Base-by-base conservation (phyloP, 2,329 filamentous ascomycete genomes). In the Ploettnerulaceae sp. region DNA sequence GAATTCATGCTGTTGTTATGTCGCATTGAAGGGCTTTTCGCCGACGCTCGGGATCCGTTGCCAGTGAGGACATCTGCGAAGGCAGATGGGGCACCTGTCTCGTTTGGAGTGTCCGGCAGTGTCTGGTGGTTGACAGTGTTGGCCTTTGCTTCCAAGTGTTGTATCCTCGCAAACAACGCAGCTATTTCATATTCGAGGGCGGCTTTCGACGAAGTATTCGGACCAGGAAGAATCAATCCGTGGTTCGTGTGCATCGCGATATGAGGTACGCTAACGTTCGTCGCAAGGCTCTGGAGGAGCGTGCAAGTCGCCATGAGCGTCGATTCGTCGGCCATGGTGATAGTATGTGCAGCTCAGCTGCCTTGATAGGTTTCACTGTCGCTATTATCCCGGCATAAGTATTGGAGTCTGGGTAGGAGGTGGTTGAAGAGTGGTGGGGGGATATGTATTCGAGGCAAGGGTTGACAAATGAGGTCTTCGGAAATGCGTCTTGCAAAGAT, bases 61-160 rank as follows among this genome's bases (percentile, higher is more conserved):
- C 63, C 60, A n/a, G 64, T 64, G 7, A 68, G 64, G 51, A 74
- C 70, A 57, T 79, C 75, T 61, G 72, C 73, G 62, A 83, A 80
- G 34, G 82, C 73, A 56, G 81, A 84, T 55, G 81, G 84, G 61
- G 79, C 77, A 57, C 75, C 72, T 40, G 75, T 78, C 70, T 93
- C 88, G 65, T 84, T 89, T 37, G 89, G 88, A 7, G 88, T 93
- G 62, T 90, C 84, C 58, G 89, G 89, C 59, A 90, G 77, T 47
- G 69, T 68, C 42, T 75, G 74, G 53, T 75, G 71, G 55, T 75
- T 74, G 48, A 76, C 66, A 48, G 76, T 71, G 61, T 77, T 79
- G 55, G 86, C 84, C 69, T 84, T 84, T 58, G 81, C 80, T 72
- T 97, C 90, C 58, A 97, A 79, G 55, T 83, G 81, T 55, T 89